Conservation (phyloP, 345 rosid genomes). For the Brassica carinata region DNA sequence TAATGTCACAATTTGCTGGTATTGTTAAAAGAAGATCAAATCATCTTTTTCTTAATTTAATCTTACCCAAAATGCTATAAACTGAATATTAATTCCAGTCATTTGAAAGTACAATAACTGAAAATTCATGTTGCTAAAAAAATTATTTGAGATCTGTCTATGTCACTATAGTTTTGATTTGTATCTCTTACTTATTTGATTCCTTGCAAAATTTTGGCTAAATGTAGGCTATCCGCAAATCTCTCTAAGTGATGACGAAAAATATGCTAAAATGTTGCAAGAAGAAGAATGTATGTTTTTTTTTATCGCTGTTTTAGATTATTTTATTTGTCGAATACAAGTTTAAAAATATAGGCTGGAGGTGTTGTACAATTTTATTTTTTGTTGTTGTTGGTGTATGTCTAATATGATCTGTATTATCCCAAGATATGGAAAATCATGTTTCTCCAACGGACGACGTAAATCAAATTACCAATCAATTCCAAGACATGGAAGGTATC, state of each 20-base stretch:
- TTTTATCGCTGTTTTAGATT: not conserved
- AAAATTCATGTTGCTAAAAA: not conserved
- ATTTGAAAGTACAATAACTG: not conserved
- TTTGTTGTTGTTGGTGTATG: not conserved
- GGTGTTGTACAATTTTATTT: not conserved
- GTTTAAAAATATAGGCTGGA: not conserved
- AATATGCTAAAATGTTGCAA: slow-evolving; percentile 18
- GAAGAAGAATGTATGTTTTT: slow-evolving; percentile 36
- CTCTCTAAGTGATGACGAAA: slow-evolving; percentile 27
- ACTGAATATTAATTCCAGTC: not conserved
- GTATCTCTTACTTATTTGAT: not conserved
- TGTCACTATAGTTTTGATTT: not conserved
- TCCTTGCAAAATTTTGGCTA: not conserved
- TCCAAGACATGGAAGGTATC: slow-evolving; percentile 10
- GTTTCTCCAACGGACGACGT: not conserved
- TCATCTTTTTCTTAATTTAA: not conserved
- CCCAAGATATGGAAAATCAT: slow-evolving; percentile 21
- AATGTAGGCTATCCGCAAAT: slow-evolving; percentile 6
- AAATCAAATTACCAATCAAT: slow-evolving; percentile 16
- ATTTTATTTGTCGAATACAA: not conserved
- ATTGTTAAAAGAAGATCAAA: not conserved
- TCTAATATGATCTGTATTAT: not conserved
- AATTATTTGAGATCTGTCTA: not conserved
- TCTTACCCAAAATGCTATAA: not conserved
- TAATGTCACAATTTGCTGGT: not conserved